Evolutionary conservation across 1,284 basidiomycete genomes (phyloP).

Genomic region (Austropuccinia psidii): DNA sequence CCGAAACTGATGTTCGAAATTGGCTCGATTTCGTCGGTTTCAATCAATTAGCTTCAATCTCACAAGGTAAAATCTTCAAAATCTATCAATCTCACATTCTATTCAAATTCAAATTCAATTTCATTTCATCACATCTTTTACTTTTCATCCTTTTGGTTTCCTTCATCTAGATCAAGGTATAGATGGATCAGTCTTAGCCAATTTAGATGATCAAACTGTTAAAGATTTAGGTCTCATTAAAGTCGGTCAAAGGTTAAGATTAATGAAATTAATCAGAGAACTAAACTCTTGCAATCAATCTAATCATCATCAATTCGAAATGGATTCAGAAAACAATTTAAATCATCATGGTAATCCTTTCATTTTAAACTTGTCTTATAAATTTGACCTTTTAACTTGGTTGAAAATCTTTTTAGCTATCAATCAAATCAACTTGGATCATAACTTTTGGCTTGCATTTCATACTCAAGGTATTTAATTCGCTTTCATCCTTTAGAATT

Average conservation of each 20-base stretch:
- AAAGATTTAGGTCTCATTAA: slow-evolving; percentile 30
- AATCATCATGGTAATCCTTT: no score
- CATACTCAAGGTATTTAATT: slow-evolving; percentile 15
- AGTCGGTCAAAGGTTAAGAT: slow-evolving; percentile 29
- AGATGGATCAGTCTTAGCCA: slow-evolving; percentile 25
- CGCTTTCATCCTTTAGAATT: background rate
- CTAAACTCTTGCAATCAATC: background rate
- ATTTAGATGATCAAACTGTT: slow-evolving; percentile 24
- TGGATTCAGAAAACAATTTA: no score
- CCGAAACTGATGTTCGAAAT: slow-evolving; percentile 19
- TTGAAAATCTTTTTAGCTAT: no score
- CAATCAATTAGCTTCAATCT: slow-evolving; percentile 6
- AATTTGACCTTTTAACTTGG: no score
- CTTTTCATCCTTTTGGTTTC: background rate
- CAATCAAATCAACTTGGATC: slow-evolving; percentile 1
- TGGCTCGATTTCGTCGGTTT: slow-evolving; percentile 27
- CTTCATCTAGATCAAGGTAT: slow-evolving; percentile 23
- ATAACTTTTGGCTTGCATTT: background rate
- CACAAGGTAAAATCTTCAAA: slow-evolving; percentile 3
- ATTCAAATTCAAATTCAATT: background rate
- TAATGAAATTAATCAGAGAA: slow-evolving; percentile 28
- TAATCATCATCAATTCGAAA: background rate
- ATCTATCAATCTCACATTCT: background rate
- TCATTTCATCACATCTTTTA: no score
- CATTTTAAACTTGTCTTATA: no score